Evolutionary conservation across 2,329 filamentous ascomycete genomes (phyloP), one percentile per base, ranked within the genome.

Genomic region (Pestalotiopsis sp.): DNA sequence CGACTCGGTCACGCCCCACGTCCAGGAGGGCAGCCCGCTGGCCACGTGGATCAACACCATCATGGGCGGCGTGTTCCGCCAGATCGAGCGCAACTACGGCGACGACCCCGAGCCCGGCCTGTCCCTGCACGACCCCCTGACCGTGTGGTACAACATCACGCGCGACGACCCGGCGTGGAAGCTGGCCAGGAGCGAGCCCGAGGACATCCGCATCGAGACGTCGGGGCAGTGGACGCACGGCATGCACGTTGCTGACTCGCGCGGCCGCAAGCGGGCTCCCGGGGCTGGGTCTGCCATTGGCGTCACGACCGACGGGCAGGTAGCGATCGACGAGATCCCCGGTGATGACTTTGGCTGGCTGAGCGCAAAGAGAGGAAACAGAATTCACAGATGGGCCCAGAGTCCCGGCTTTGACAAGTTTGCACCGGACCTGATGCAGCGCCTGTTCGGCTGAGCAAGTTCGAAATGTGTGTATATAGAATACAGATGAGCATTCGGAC

Each of bases 201-300:
- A 97, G 79, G 96, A 99, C 78, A 91, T 99, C 68, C 88, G 96
- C 23, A 85, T 99, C 56, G 96, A 99, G 82, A 97, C 94, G 0
- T 83, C 88, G 2, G 96, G 95, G 1, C 96, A 98, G 83, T 99
- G 96, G 96, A 97, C 95, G 60, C 86, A 93, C 68, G 95, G 96
- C 1, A 95, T 96, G 91, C 95, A 94, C 76, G 86, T 98, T 40
- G 84, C 94, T 56, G 96, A 99, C 83, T 86, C 90, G 45, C 87
- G 96, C 59, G 81, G 82, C 49, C 82, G 89, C 66, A 84, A 82
- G 71, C 89, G 89, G 76, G 84, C 84, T 5, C 52, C 65, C 4
- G 85, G 81, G 12, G 83, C 84, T 70, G 73, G 76, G 66, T 68
- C 76, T 74, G 71, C 71, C 74, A 38, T 78, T 74, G 67, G 77